Conservation (phyloP, 2,329 filamentous ascomycete genomes). For the Exophiala aquamarina region DNA sequence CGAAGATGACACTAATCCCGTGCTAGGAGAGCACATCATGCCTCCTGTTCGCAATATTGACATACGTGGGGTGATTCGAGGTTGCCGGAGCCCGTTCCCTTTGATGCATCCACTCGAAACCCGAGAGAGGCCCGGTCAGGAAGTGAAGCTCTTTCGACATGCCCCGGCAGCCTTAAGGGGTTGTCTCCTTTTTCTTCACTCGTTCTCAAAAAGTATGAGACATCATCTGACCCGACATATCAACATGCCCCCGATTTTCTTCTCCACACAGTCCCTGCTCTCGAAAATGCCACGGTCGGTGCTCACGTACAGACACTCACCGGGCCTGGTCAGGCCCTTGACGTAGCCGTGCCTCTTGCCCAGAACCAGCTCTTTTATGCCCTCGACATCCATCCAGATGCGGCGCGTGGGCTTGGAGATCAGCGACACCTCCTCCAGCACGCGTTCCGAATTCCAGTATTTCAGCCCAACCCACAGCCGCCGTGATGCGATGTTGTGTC, state of each 20-base stretch:
- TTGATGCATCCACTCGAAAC: too few species aligned
- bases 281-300: slow-evolving; percentile 80
- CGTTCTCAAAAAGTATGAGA: too few species aligned
- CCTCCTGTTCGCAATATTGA: too few species aligned
- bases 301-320: slow-evolving; percentile 78
- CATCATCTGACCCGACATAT: slow-evolving; percentile 63
- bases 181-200: too few species aligned
- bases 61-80: too few species aligned
- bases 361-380: slow-evolving; percentile 65
- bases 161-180: too few species aligned
- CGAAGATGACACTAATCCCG: too few species aligned
- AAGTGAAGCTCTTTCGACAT: too few species aligned
- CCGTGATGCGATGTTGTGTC: slow-evolving; percentile 69
- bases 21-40: too few species aligned
- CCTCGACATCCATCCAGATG: slow-evolving; percentile 63
- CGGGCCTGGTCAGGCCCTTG: slow-evolving; percentile 69
- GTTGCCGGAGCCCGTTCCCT: too few species aligned
- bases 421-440: slow-evolving; percentile 65
- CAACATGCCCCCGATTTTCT: slow-evolving; percentile 75
- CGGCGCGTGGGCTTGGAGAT: slow-evolving; percentile 74
- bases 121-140: too few species aligned
- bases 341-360: slow-evolving; percentile 68
- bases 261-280: slow-evolving; percentile 76
- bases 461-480: slow-evolving; percentile 88
- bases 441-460: slow-evolving; percentile 81